Base-by-base conservation (phyloP, 371 early-diverging fungal species). In the Thermomucor indicae-seudaticae region DNA sequence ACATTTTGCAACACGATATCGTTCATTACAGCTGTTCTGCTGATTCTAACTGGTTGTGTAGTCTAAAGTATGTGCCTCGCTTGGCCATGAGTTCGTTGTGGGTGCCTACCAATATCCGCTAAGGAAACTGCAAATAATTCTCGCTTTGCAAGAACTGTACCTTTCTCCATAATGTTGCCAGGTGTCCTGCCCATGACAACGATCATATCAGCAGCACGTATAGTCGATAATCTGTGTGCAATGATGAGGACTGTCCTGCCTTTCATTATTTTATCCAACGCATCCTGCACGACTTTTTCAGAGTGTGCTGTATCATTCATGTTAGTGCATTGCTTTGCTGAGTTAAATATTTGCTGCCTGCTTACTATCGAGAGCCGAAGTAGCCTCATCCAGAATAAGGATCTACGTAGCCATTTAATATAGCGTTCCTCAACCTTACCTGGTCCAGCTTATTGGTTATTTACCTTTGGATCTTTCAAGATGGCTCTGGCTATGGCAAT, bases 381-480 rank as follows among this genome's bases (percentile, higher is more conserved):
- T 91, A 4, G 93, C 88, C 61, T 93, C 91, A 62, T 90, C 91
- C 46, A 89, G 60, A 17, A 90, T 74, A n/a, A 90, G 69, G 49
- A 79, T 64, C 72, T 77, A 57, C 2, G 24, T 16, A 43, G 22
- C 47, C 1, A 6, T 38, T 5, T 23, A 19, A 10, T 24, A 28
- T 20, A 25, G 3, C 16, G 17, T 24, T 22, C 17, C 5, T 23
- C 10, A 31, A 46, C 24, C 4, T 6, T 12, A 22, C 27, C 10
- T 11, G 37, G 5, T 19, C 3, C 14, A 5, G 37, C 3, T 37
- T 37, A 11, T 3, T 37, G 37, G 3, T 11, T 37, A 37, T 10
- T 17, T 64, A 71, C 74, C 66, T 76, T 69, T 23, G 89, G 89
- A 46, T 85, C 60, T 38, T 83, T 79, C 37, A 88, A 53, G 16